Percentiles rank a stretch among this genome's conserved stretches.
These are phyloP conservation scores for Pichia sp. DNA, from an alignment of 1,139 yeast genomes.

Conservation along the genomic window DNA sequence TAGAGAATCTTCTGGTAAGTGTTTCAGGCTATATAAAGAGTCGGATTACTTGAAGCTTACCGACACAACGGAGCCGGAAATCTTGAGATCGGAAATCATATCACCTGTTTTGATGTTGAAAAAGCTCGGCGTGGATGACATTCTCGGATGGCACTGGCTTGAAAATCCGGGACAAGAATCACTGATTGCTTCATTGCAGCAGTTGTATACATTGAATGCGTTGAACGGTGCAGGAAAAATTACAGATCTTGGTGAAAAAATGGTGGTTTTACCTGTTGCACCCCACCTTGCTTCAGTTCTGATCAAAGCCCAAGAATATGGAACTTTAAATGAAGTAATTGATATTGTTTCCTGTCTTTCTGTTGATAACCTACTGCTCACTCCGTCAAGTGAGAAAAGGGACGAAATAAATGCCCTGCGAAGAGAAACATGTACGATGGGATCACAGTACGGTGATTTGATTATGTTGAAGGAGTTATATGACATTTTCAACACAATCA, in stretches of 20 bases:
- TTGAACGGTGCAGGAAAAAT: slow-evolving; percentile 67
- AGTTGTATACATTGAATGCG: slow-evolving; percentile 73
- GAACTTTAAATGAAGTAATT: slow-evolving; percentile 57
- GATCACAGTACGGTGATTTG: slow-evolving; percentile 71
- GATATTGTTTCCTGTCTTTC: slow-evolving; percentile 91
- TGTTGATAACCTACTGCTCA: slow-evolving; percentile 78
- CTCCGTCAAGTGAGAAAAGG: slow-evolving; percentile 71
- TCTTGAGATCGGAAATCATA: slow-evolving; percentile 75
- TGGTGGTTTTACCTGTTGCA: slow-evolving; percentile 84
- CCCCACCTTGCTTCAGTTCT: slow-evolving; percentile 91
- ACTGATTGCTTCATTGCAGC: slow-evolving; percentile 65
- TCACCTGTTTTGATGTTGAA: slow-evolving; percentile 80
- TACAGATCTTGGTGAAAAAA: slow-evolving; percentile 68
- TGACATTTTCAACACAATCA: slow-evolving; percentile 47
- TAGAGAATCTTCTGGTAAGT: slow-evolving; percentile 89
- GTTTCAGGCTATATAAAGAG: slow-evolving; percentile 78
- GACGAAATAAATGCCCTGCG: slow-evolving; percentile 69
- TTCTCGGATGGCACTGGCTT: slow-evolving; percentile 85
- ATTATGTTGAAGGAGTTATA: slow-evolving; percentile 74
- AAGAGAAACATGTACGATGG: slow-evolving; percentile 58
- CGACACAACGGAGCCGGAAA: slow-evolving; percentile 86
- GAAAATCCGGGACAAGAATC: slow-evolving; percentile 84
- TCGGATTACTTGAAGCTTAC: slow-evolving; percentile 53
- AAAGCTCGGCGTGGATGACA: slow-evolving; percentile 73
- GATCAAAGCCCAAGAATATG: slow-evolving; percentile 53